Evolutionary conservation across 495 filamentous ascomycete species (phyloP).

Genomic region (Penicillium cinerascens): DNA sequence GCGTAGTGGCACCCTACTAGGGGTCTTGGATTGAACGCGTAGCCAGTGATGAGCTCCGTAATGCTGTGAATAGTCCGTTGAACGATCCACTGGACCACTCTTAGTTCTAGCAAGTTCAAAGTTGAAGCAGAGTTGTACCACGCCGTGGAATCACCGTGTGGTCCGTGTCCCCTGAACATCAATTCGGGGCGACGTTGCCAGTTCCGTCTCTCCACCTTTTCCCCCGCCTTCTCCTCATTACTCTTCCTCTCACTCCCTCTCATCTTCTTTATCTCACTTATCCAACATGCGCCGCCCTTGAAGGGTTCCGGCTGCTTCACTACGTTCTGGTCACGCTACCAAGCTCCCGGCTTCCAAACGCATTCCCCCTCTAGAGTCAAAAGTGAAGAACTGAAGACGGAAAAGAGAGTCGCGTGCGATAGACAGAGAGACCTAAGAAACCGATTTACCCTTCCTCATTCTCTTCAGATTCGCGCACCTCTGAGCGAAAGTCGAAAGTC

Average conservation of each 20-base stretch:
- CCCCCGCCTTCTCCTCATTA: slow-evolving; percentile 7
- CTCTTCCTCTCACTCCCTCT: slow-evolving; percentile 4
- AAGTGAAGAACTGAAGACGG: not conserved
- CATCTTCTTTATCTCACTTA: slow-evolving; percentile 2
- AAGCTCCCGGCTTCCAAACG: slow-evolving; percentile 21
- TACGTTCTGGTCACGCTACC: slow-evolving; percentile 42
- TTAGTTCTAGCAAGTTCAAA: not conserved
- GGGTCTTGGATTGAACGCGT: not conserved
- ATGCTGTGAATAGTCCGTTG: not conserved
- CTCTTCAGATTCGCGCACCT: not conserved
- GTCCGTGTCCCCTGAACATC: slow-evolving; percentile 29
- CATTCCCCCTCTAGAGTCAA: slow-evolving; percentile 10
- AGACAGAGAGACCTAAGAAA: not conserved
- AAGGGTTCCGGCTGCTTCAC: slow-evolving; percentile 32
- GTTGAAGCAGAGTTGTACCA: not conserved
- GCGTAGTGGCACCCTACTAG: not conserved
- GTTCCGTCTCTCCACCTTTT: slow-evolving; percentile 16
- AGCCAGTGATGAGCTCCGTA: not conserved
- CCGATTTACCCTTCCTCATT: slow-evolving; percentile 9
- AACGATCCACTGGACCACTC: not conserved
- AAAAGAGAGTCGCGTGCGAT: slow-evolving; percentile 4
- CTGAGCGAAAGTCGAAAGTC: not conserved
- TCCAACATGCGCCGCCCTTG: slow-evolving; percentile 38
- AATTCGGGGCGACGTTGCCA: slow-evolving; percentile 28
- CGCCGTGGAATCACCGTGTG: slow-evolving; percentile 11